Conservation (phyloP, 345 rosid genomes). For the Populus alba region DNA sequence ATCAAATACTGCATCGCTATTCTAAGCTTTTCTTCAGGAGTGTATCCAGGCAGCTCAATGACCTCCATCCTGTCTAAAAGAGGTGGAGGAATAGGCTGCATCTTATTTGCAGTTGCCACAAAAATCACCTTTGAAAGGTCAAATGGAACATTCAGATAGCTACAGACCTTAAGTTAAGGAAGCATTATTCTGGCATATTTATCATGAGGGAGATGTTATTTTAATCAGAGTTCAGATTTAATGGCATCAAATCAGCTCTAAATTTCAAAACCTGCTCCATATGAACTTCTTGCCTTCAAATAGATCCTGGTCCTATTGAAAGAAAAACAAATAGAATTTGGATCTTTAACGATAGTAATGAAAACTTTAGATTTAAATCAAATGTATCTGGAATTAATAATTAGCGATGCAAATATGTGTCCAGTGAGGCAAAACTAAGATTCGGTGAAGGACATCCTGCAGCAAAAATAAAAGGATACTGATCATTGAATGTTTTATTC, state of each 20-base stretch:
- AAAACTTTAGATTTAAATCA: neutral
- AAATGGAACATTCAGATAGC: conserved; percentile 96
- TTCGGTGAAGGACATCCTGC: conserved; percentile 6
- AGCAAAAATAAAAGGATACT: conserved; percentile 68
- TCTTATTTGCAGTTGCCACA: conserved; percentile 92
- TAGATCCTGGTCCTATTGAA: neutral
- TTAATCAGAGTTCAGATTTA: neutral
- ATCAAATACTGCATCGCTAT: conserved; percentile 91
- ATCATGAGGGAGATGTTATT: conserved; percentile 4
- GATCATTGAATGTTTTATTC: conserved; percentile 86
- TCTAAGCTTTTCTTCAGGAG: conserved; percentile 89
- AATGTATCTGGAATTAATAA: neutral
- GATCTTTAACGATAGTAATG: neutral
- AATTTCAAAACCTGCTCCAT: conserved; percentile 4
- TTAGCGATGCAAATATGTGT: neutral
- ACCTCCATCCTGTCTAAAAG: conserved; percentile 97
- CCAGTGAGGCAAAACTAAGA: neutral
- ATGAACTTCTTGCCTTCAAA: conserved; percentile 1
- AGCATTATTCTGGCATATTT: conserved; percentile 9
- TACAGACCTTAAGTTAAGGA: conserved; percentile 55
- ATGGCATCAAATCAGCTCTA: conserved; percentile 6
- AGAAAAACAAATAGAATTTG: neutral
- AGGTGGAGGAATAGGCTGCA: conserved; percentile 94
- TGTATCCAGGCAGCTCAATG: conserved; percentile 96
- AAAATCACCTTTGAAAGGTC: conserved; percentile 96